Base-by-base conservation (phyloP, 2,329 filamentous ascomycete species). In the Scedosporium aurantiacum region DNA sequence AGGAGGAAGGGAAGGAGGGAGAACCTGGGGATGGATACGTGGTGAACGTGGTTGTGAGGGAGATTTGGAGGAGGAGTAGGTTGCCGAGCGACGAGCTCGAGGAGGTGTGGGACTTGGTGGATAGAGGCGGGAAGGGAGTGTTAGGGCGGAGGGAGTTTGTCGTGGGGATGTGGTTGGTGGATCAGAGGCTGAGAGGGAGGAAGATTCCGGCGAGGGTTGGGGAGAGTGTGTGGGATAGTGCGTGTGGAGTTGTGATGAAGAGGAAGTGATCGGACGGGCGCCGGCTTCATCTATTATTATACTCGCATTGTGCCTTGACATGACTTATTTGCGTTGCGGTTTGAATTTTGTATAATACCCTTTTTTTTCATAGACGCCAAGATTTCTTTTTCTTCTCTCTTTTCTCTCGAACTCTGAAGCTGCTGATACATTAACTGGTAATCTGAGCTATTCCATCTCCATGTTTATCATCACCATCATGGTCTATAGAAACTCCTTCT, bases 161-260 rank as follows among this genome's bases (percentile, higher is more conserved):
- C 0, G 89, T 93, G 1, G 90, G 90, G 8, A 80, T 90, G 76
- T 94, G 90, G 89, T 74, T 94, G 57, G 82, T 94, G 41, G 90
- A 94, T 70, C 89, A 92, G 77, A 77, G 88, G 63, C 75, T 94
- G n/a, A 84, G 88, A 65, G 90, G 90, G 1, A 77, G 89, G 63
- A 94, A 94, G 76, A 77, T 93, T 21, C 90, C 90, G 0, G 75
- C 81, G 14, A 83, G 81, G 67, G 87, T 93, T 8, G 81, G 81
- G 59, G 84, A 87, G 58, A 91, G 87, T 68, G 87, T 93, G 4
- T 94, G 90, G 90, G 80, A 79, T 32, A 91, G 88, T 67, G 88
- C 79, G 21, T 76, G 74, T 64, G 80, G 77, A 3, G 71, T 81
- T 12, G 37, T 23, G 18, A 41, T 43, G 50, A 61, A 41, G 59